A percentile compares a stretch with the other conserved stretches of the same genome.
These are phyloP conservation scores for Pseudogymnoascus pannorum DNA, from an alignment of 2,329 filamentous ascomycete species.

Conservation along the genomic window DNA sequence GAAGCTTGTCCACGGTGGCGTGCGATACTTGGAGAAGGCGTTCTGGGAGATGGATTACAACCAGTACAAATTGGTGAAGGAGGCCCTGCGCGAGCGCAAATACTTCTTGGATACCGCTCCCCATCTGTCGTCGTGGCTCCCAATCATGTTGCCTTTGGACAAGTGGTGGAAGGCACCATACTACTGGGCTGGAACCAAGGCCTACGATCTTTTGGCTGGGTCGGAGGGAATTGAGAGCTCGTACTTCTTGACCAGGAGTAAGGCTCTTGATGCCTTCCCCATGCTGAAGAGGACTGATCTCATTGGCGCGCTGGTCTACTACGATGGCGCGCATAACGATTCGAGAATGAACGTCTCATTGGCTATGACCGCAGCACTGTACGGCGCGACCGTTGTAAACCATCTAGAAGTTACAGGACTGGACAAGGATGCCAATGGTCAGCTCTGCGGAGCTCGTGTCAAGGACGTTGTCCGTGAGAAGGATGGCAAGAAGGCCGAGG, in stretches of 20 bases:
- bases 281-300: constrained; percentile 74
- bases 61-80: constrained; percentile 60
- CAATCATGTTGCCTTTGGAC: constrained; percentile 64
- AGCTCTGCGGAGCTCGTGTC: constrained; percentile 61
- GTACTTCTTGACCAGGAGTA: constrained; percentile 76
- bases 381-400: constrained; percentile 72
- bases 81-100: constrained; percentile 63
- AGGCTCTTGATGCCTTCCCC: constrained; percentile 74
- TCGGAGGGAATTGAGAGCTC: constrained; percentile 79
- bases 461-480: constrained; percentile 60
- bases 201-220: constrained; percentile 74
- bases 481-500: constrained; percentile 50
- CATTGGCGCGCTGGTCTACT: constrained; percentile 75
- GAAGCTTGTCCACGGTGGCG: constrained; percentile 64
- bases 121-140: constrained; percentile 62
- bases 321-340: constrained; percentile 82
- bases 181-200: constrained; percentile 68
- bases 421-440: constrained; percentile 63
- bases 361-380: constrained; percentile 74
- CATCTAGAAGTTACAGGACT: constrained; percentile 70
- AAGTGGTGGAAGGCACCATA: constrained; percentile 68
- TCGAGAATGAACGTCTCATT: constrained; percentile 85
- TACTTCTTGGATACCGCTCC: constrained; percentile 65
- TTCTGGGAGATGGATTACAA: constrained; percentile 65
- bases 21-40: constrained; percentile 66